Conservation (phyloP, 192 early-diverging fungal species). For the Rhizophagus sp. region DNA sequence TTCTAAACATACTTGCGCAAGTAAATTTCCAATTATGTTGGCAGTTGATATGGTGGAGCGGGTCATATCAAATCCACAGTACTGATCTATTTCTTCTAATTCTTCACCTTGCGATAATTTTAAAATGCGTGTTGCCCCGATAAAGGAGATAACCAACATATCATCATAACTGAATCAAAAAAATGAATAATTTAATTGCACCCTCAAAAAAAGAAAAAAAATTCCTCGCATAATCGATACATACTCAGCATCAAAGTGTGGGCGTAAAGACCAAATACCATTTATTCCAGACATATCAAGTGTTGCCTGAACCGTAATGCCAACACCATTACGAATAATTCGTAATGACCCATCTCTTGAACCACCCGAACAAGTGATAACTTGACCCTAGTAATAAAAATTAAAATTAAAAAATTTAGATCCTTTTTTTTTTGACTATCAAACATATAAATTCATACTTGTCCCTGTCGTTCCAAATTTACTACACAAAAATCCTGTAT, state of each 20-base stretch:
- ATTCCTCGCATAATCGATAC: constrained; percentile 18
- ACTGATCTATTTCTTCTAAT: constrained; percentile 49
- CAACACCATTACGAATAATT: constrained; percentile 87
- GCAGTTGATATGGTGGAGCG: constrained; percentile 46
- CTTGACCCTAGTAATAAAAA: constrained; percentile 53
- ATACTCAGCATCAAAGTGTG: constrained; percentile 49
- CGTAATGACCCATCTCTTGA: constrained; percentile 73
- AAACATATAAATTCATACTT: constrained; percentile 27
- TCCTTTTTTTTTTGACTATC: neutral
- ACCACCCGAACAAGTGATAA: constrained; percentile 86
- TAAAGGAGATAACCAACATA: constrained; percentile 63
- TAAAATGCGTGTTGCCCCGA: constrained; percentile 61
- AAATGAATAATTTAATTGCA: neutral
- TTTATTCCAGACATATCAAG: constrained; percentile 67
- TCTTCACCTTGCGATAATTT: constrained; percentile 47
- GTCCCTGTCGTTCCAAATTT: constrained; percentile 69
- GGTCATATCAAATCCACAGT: constrained; percentile 41
- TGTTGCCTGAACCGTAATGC: constrained; percentile 65
- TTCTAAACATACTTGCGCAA: constrained; percentile 59
- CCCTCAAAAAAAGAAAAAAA: neutral
- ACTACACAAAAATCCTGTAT: constrained; percentile 85
- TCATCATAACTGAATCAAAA: constrained; percentile 40
- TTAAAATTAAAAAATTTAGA: constrained; percentile 2
- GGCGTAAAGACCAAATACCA: constrained; percentile 69
- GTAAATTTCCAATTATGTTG: constrained; percentile 45